These are phyloP conservation scores for Fusarium sp. DNA, from an alignment of 2,329 filamentous ascomycete genomes.

Conservation along the genomic window DNA sequence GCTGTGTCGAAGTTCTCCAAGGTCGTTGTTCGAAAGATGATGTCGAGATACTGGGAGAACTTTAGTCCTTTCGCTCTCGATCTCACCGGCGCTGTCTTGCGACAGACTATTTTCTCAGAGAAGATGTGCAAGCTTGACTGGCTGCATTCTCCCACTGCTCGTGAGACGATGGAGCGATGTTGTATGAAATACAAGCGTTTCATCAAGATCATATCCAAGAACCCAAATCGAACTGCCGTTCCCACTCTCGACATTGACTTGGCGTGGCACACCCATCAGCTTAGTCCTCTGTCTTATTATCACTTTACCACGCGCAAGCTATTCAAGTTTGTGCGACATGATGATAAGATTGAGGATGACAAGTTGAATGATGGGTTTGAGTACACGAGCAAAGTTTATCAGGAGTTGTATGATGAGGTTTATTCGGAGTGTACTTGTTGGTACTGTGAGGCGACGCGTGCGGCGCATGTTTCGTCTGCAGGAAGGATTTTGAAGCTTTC, in stretches of 20 bases:
- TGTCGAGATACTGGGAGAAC: constrained; percentile 77
- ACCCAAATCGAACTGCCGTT: constrained; percentile 64
- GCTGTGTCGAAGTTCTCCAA: constrained; percentile 44
- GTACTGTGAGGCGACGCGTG: constrained; percentile 76
- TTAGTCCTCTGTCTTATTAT: constrained; percentile 73
- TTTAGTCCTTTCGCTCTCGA: constrained; percentile 72
- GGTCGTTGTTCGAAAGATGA: constrained; percentile 71
- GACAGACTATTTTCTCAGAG: constrained; percentile 73
- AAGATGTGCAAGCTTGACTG: constrained; percentile 84
- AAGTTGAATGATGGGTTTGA: constrained; percentile 73
- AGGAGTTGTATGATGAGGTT: constrained; percentile 70
- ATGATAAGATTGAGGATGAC: constrained; percentile 82
- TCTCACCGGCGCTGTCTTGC: constrained; percentile 71
- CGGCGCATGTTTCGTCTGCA: constrained; percentile 60
- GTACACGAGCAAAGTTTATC: constrained; percentile 78
- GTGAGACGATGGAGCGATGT: constrained; percentile 71
- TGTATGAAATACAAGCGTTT: constrained; percentile 74
- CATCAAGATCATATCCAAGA: constrained; percentile 64
- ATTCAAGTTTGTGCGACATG: constrained; percentile 77
- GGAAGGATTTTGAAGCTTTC: constrained; percentile 59
- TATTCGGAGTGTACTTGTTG: constrained; percentile 85
- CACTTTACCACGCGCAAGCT: constrained; percentile 61
- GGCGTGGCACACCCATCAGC: constrained; percentile 84
- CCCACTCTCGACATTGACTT: constrained; percentile 81
- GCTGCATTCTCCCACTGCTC: constrained; percentile 76